Evolutionary conservation across 2,329 filamentous ascomycete species (phyloP).

Genomic region (Xylariaceae sp.): DNA sequence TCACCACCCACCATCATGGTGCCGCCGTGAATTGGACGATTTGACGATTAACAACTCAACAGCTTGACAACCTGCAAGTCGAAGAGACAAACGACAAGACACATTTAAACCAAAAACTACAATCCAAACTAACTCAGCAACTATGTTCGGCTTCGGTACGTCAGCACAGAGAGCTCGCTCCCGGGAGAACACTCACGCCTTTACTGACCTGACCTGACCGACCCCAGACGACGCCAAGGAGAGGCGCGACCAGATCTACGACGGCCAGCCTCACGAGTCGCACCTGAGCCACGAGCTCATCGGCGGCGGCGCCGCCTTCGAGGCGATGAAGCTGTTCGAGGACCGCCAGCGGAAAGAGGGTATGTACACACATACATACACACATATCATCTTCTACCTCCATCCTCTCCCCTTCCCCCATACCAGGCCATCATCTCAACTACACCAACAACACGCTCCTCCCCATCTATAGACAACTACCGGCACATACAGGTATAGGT

Average conservation of each 20-base stretch:
- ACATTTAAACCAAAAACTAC: background rate
- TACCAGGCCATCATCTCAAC: too few relatives aligned
- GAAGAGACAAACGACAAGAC: constrained; percentile 1
- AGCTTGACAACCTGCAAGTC: background rate
- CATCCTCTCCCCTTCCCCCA: too few relatives aligned
- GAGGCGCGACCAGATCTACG: constrained; percentile 49
- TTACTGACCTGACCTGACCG: constrained; percentile 1
- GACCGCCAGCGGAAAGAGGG: constrained; percentile 72
- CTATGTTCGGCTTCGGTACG: constrained; percentile 40
- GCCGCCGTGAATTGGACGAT: too few relatives aligned
- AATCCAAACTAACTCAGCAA: constrained; percentile 16
- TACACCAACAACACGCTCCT: too few relatives aligned
- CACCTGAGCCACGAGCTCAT: constrained; percentile 73
- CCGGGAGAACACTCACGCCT: background rate
- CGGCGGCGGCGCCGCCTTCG: constrained; percentile 76
- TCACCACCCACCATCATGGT: background rate
- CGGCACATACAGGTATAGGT: too few relatives aligned
- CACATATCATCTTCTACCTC: background rate
- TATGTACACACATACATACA: constrained; percentile 38
- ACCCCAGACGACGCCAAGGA: constrained; percentile 45
- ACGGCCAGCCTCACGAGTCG: constrained; percentile 55
- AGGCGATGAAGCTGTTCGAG: constrained; percentile 79
- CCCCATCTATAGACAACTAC: too few relatives aligned
- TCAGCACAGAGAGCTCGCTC: background rate
- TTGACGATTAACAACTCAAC: background rate